A percentile compares a stretch with the other conserved stretches of the same genome.
phyloP scores from a whole-genome alignment of 1,139 yeast genomes.

The Hansenula sp. region DNA sequence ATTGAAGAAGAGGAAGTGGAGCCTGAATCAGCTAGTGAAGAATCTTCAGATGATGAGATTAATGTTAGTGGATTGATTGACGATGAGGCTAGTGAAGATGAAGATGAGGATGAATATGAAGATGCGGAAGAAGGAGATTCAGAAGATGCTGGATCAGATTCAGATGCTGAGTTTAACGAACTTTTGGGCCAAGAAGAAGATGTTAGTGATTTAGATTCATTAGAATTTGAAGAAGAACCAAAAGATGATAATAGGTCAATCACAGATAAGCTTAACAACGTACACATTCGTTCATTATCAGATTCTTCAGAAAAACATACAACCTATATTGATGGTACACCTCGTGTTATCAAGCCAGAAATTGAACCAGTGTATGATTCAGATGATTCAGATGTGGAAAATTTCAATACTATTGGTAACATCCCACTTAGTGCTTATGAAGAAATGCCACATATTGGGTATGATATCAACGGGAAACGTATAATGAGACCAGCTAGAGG shows the following conservation, averaged over 20 bases:
- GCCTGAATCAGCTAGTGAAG: conserved; percentile 20
- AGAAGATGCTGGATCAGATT: conserved; percentile 34
- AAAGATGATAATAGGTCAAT: conserved; percentile 47
- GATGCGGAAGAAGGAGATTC: conserved; percentile 29
- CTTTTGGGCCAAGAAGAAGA: conserved; percentile 48
- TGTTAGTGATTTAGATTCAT: conserved; percentile 26
- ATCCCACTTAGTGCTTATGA: conserved; percentile 92
- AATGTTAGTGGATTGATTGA: conserved; percentile 20
- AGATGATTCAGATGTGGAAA: conserved; percentile 88
- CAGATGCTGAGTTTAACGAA: conserved; percentile 59
- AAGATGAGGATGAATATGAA: conserved; percentile 43
- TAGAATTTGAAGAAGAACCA: conserved; percentile 44
- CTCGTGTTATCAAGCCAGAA: conserved; percentile 77
- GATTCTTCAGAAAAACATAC: conserved; percentile 38
- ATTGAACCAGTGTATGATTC: conserved; percentile 90
- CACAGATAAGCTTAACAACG: conserved; percentile 50
- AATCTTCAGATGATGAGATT: conserved; percentile 19
- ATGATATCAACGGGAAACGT: conserved; percentile 94
- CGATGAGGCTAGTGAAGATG: conserved; percentile 28
- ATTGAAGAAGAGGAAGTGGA: conserved; percentile 21
- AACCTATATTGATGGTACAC: conserved; percentile 74
- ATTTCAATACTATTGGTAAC: conserved; percentile 86
- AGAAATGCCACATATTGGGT: conserved; percentile 96
- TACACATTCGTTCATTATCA: conserved; percentile 47
- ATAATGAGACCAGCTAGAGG: conserved; percentile 99